Evolutionary conservation across 495 filamentous ascomycete genomes (phyloP).

Genomic region (Penicillium tannophilum): DNA sequence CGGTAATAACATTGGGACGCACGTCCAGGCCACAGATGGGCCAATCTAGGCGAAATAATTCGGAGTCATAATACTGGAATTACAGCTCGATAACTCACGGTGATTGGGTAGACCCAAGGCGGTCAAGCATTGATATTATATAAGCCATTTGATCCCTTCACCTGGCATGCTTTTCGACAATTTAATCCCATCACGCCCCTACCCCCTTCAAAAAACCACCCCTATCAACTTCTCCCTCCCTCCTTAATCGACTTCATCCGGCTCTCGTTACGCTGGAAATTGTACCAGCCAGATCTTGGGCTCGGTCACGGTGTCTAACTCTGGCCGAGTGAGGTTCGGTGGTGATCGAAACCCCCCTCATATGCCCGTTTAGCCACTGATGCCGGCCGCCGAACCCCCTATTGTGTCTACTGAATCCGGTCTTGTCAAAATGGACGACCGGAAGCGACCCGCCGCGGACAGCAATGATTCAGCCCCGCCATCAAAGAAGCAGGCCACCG

Average conservation of each 20-base stretch:
- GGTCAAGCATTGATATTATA: not conserved
- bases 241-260: not conserved
- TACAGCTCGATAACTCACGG: not conserved
- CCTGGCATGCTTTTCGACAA: conserved; percentile 1
- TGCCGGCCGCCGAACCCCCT: conserved; percentile 76
- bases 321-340: conserved; percentile 43
- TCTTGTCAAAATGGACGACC: conserved; percentile 94
- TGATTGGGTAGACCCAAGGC: not conserved
- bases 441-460: conserved; percentile 83
- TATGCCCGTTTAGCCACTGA: conserved; percentile 61
- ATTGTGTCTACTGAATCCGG: conserved; percentile 68
- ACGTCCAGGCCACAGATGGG: not conserved
- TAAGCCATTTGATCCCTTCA: conserved; percentile 1
- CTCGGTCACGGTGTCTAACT: conserved; percentile 33
- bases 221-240: not conserved
- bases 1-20: not conserved
- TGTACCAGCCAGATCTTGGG: conserved; percentile 30
- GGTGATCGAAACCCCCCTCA: conserved; percentile 38
- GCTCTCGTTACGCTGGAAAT: conserved; percentile 7
- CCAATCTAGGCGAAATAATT: not conserved
- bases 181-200: not conserved
- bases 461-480: conserved; percentile 80
- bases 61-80: not conserved
- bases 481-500: conserved; percentile 77
- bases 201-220: not conserved